Base-by-base conservation (phyloP, 495 filamentous ascomycete species). In the Trichoderma virens region DNA sequence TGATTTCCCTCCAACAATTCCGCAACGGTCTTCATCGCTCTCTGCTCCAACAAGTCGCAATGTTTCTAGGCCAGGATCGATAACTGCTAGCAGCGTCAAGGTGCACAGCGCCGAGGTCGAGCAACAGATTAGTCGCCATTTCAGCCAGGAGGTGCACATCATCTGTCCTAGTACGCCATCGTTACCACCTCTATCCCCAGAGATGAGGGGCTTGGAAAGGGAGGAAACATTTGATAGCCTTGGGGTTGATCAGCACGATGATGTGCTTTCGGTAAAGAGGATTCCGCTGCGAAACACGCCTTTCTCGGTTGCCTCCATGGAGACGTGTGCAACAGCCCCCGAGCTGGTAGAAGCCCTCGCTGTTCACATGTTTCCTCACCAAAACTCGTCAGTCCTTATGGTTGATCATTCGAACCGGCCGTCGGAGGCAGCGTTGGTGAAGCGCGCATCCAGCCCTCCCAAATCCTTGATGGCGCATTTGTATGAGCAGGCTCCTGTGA, bases 301-400 rank as follows among this genome's bases (percentile, higher is more conserved):
- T 60, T 85, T 86, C 66, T 87, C 85, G 2, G 80, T 83, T 66
- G 75, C 76, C 11, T 88, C 85, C 0, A 81, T 86, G 43, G 82
- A 81, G 62, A 83, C 82, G 62, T 79, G 76, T 63, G 80, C 71
- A 51, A 81, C 81, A 9, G 77, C 80, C 0, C 77, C 80, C 11
- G 86, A 87, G 68, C 80, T 89, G 51, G 85, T 85, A 56, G 91
- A 97, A 75, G 92, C 92, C 14, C 87, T 86, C 65, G 90, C 90
- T 20, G 86, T 97, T 56, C 87, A 85, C 65, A 87, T 96, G 38
- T 94, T 88, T 70, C 86, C 91, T 2, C 92, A 97, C 72, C 90
- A 92, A 71, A 97, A 96, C 67, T 86, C 87, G 65, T 93, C 90
- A 3, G 78, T 91, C 13, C 75, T 94, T 56, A 75, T 95, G 63